phyloP scores from a whole-genome alignment of 2,329 filamentous ascomycete species.

The Aspergillus bombycis region DNA sequence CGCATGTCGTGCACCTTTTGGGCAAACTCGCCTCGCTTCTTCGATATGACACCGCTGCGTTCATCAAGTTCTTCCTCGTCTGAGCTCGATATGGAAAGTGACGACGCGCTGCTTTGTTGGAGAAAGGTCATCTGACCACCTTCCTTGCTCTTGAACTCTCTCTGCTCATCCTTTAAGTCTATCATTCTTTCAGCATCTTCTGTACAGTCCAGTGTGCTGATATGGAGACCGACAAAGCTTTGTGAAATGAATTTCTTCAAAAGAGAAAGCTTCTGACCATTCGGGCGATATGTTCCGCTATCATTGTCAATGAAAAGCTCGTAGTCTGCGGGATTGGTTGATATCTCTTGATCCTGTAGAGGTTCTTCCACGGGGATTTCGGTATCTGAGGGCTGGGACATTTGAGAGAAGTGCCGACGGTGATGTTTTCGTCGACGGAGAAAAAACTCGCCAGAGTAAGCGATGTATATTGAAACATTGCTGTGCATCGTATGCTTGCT shows the following conservation, averaged over 20 bases:
- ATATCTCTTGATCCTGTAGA: constrained; percentile 48
- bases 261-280: constrained; percentile 72
- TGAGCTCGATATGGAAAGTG: constrained; percentile 55
- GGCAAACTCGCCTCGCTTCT: constrained; percentile 32
- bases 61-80: constrained; percentile 63
- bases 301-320: constrained; percentile 95
- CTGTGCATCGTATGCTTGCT: constrained; percentile 98
- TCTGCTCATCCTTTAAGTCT: constrained; percentile 75
- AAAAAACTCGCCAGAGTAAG: constrained; percentile 92
- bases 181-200: constrained; percentile 71
- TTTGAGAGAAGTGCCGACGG: constrained; percentile 35
- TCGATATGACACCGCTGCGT: constrained; percentile 27
- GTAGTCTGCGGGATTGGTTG: constrained; percentile 65
- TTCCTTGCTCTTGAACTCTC: constrained; percentile 70
- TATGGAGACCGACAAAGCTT: constrained; percentile 76
- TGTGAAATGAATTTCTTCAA: constrained; percentile 70
- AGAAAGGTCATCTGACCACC: constrained; percentile 58
- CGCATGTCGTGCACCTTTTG: constrained; percentile 39
- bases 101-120: constrained; percentile 52
- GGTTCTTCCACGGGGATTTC: constrained; percentile 35
- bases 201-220: constrained; percentile 74
- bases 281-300: constrained; percentile 88
- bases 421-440: constrained; percentile 67
- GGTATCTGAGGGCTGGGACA: constrained; percentile 37
- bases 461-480: constrained; percentile 87